Percentiles rank a stretch among this genome's conserved stretches.
phyloP scores from a whole-genome alignment of 148 eudicot genomes.

The Fagopyrum esculentum region DNA sequence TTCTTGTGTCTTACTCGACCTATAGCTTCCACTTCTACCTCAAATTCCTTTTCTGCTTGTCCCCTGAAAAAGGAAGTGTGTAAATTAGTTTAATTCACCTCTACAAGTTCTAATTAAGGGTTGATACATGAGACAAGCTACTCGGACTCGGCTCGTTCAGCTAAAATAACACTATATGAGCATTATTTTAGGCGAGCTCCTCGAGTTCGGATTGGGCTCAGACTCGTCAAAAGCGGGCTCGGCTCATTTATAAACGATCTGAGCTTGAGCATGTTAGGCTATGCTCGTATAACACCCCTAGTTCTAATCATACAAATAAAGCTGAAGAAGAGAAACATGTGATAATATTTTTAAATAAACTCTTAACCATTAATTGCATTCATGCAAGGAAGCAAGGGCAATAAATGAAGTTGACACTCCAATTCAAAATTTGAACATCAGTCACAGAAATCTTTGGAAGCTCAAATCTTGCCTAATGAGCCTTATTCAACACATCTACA shows the following conservation, averaged over 20 bases:
- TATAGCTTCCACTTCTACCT: constrained; percentile 98
- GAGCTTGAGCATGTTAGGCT: too few relatives aligned
- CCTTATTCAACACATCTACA: too few relatives aligned
- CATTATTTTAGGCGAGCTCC: too few relatives aligned
- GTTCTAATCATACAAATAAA: neutral
- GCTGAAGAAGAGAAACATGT: neutral
- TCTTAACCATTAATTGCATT: neutral
- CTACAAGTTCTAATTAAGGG: neutral
- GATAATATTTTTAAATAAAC: neutral
- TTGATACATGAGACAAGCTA: too few relatives aligned
- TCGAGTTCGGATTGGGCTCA: too few relatives aligned
- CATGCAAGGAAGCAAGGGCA: constrained; percentile 20
- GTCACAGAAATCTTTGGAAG: neutral
- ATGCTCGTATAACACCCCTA: too few relatives aligned
- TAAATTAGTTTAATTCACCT: neutral
- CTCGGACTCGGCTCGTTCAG: too few relatives aligned
- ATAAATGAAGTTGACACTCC: constrained; percentile 20
- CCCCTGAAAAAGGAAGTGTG: constrained; percentile 43
- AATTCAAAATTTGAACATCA: constrained; percentile 22
- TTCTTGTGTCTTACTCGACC: constrained; percentile 95
- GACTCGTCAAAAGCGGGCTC: too few relatives aligned
- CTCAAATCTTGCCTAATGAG: neutral
- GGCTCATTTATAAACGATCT: too few relatives aligned
- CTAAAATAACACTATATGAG: too few relatives aligned
- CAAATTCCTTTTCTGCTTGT: constrained; percentile 94